phyloP scores from a whole-genome alignment of 1,284 basidiomycete genomes.

The Xerocomus nothofagi region DNA sequence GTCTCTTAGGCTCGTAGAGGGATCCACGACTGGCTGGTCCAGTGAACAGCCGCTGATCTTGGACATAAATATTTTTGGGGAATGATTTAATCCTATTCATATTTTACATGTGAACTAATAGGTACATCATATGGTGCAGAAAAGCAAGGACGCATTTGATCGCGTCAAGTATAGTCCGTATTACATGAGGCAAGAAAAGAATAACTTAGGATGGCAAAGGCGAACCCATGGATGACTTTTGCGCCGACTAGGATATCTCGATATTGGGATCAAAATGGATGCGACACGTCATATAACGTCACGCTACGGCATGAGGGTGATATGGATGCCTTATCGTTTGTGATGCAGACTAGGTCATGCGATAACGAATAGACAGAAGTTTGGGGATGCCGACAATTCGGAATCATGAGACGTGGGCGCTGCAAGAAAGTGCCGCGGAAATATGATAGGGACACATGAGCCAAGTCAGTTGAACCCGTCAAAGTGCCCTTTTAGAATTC shows the following conservation, averaged over 20 bases:
- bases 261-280: constrained; percentile 6
- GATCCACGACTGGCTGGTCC: constrained; percentile 18
- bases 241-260: constrained; percentile 27
- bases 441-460: not conserved
- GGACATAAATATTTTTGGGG: not conserved
- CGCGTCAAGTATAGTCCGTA: not conserved
- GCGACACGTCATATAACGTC: constrained; percentile 1
- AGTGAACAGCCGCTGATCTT: not conserved
- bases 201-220: constrained; percentile 6
- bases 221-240: constrained; percentile 16
- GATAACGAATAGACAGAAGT: constrained; percentile 9
- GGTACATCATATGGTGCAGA: constrained; percentile 18
- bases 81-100: constrained; percentile 17
- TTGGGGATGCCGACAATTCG: constrained; percentile 1
- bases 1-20: constrained; percentile 17
- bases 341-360: not conserved
- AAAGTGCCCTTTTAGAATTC: constrained; percentile 80
- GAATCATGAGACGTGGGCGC: constrained; percentile 4
- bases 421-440: not conserved
- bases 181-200: constrained; percentile 8
- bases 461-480: constrained; percentile 67
- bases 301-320: constrained; percentile 7
- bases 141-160: not conserved
- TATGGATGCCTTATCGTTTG: constrained; percentile 13
- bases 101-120: constrained; percentile 27